Base-by-base conservation (phyloP, 192 early-diverging fungal genomes). In the Chytriomyces confervae region DNA sequence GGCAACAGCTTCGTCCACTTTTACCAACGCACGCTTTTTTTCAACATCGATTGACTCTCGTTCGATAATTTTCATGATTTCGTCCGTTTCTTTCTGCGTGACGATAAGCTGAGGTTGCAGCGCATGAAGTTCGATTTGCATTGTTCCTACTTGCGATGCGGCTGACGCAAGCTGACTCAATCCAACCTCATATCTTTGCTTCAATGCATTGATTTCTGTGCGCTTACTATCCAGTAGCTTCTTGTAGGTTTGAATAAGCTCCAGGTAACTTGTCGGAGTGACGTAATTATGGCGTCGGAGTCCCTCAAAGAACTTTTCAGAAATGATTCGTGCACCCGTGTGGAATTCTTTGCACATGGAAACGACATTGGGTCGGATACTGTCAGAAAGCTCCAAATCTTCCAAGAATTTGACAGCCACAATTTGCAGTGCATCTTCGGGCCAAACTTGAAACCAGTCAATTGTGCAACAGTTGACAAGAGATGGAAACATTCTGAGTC, bases 401-500 rank as follows among this genome's bases (percentile, higher is more conserved):
- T 89, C 88, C 61, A 89, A 64, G 79, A 89, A 89, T 60, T 81
- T 85, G 45, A 65, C 72, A 10, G 88, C 86, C 0, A 89, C 88
- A 76, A 89, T 87, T 70, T 89, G 82, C 27, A 89, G 78, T 9
- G 88, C 88, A 77, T 89, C 88, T 53, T 89, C 87, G 27, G 88
- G 88, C 88, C 88, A 89, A 27, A 85, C 87, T 67, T 89, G 87
- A 79, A 89, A 89, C 88, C 88, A 89, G 72, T 89, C 88, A 67
- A 89, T 89, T 9, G 88, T 89, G 73, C 88, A 89, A 72, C 88
- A 89, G 72, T 89, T 89, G 10, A 89, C 88, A 0, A 89, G 77
- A 11, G 86, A 85, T 24, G 88, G 88, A 72, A 89, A 89, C 88
- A 89, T 89, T 27, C 87, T 67, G 47, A 88, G 66, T 50, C 88